Percentiles rank a stretch among this genome's conserved stretches.
phyloP scores from a whole-genome alignment of 2,329 filamentous ascomycete species.

The Fusarium lateritium region DNA sequence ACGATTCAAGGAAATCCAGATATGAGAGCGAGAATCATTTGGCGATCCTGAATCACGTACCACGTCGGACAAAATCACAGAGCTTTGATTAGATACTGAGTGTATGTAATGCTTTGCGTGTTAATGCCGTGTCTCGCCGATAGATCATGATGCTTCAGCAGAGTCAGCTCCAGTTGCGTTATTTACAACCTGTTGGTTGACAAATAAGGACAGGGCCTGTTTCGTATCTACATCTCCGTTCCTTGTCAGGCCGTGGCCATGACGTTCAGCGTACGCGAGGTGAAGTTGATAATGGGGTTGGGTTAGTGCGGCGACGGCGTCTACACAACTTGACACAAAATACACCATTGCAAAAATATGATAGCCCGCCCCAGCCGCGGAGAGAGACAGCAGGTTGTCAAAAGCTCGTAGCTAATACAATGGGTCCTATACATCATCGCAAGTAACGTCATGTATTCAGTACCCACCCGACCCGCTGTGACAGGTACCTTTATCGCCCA shows the following conservation, averaged over 20 bases:
- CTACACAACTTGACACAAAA: constrained; percentile 28
- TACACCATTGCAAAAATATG: constrained; percentile 10
- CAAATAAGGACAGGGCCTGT: constrained; percentile 33
- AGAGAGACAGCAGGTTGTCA: constrained; percentile 19
- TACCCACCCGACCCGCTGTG: constrained; percentile 23
- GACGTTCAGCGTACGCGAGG: constrained; percentile 33
- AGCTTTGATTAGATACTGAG: not conserved
- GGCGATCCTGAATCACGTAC: constrained; percentile 10
- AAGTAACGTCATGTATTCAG: constrained; percentile 11
- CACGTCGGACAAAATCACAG: constrained; percentile 11
- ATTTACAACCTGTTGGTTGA: constrained; percentile 34
- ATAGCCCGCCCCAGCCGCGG: constrained; percentile 45
- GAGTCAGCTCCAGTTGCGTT: constrained; percentile 26
- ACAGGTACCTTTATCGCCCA: constrained; percentile 38
- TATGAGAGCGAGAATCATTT: constrained; percentile 25
- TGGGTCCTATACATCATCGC: not conserved
- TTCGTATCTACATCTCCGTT: constrained; percentile 21
- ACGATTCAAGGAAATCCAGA: constrained; percentile 29
- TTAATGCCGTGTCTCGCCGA: constrained; percentile 11
- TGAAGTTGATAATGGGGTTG: constrained; percentile 35
- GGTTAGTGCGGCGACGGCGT: constrained; percentile 46
- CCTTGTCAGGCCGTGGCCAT: constrained; percentile 32
- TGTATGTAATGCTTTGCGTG: constrained; percentile 5
- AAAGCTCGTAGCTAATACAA: constrained; percentile 32
- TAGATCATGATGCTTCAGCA: constrained; percentile 4